phyloP scores from a whole-genome alignment of 2,329 filamentous ascomycete species.

The Mariannaea elegans region DNA sequence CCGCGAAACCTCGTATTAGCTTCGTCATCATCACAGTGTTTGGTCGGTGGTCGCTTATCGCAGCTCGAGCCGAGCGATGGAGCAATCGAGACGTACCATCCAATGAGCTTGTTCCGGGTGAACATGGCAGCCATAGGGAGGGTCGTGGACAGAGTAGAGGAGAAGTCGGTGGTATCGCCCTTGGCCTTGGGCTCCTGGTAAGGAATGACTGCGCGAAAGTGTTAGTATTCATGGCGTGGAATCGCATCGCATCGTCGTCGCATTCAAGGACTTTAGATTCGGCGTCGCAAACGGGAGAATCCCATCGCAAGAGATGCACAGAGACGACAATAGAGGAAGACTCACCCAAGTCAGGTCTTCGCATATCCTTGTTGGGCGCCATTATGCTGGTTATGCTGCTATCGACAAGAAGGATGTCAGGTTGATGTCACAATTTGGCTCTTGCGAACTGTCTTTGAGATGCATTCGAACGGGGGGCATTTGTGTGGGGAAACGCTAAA shows the following conservation, averaged over 20 bases:
- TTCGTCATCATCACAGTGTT: slow-evolving; percentile 10
- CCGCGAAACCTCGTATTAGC: not conserved
- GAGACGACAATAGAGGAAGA: not conserved
- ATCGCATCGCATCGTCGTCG: slow-evolving; percentile 5
- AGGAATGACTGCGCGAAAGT: slow-evolving; percentile 74
- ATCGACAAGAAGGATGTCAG: slow-evolving; percentile 21
- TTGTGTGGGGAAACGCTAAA: slow-evolving; percentile 26
- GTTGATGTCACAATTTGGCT: slow-evolving; percentile 34
- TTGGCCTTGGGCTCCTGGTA: slow-evolving; percentile 80
- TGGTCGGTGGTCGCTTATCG: not conserved
- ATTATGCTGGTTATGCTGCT: slow-evolving; percentile 39
- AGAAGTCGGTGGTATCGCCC: slow-evolving; percentile 72
- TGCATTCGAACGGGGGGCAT: slow-evolving; percentile 26
- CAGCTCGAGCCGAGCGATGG: not conserved
- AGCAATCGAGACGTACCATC: slow-evolving; percentile 59
- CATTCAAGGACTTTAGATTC: not conserved
- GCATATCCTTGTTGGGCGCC: slow-evolving; percentile 55
- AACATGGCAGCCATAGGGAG: slow-evolving; percentile 97
- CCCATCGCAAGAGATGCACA: not conserved
- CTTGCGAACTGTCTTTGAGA: slow-evolving; percentile 27
- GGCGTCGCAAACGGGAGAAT: not conserved
- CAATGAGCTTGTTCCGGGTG: slow-evolving; percentile 84
- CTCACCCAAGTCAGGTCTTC: slow-evolving; percentile 56
- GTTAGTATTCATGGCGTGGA: slow-evolving; percentile 21
- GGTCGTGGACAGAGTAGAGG: slow-evolving; percentile 76